Evolutionary conservation across 2,329 filamentous ascomycete genomes (phyloP).

Genomic region (Chalaropsis thielavioides): DNA sequence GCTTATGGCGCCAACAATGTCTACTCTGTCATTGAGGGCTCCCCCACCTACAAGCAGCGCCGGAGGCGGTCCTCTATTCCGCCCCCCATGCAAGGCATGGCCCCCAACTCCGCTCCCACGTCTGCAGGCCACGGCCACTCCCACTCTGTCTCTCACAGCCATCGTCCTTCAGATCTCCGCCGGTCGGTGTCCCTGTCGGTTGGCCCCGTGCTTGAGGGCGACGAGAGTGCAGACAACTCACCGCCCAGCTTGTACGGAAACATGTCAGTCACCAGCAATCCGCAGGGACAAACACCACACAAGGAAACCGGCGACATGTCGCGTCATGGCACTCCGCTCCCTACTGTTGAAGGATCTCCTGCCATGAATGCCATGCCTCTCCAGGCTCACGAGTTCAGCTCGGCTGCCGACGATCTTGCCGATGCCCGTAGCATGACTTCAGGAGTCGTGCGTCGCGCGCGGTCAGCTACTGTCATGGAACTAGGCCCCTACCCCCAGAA

Average conservation of each 20-base stretch:
- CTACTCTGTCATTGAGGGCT: conserved; percentile 93
- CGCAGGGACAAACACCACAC: conserved; percentile 42
- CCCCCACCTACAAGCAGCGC: conserved; percentile 96
- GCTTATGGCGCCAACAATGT: conserved; percentile 62
- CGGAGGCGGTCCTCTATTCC: conserved; percentile 87
- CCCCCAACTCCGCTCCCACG: conserved; percentile 46
- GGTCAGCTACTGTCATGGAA: conserved; percentile 93
- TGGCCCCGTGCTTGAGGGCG: conserved; percentile 63
- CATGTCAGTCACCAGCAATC: conserved; percentile 40
- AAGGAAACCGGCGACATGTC: conserved; percentile 73
- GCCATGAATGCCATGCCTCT: conserved; percentile 55
- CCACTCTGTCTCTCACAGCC: conserved; percentile 35
- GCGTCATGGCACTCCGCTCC: conserved; percentile 77
- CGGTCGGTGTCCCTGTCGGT: conserved; percentile 83
- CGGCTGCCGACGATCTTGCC: conserved; percentile 47
- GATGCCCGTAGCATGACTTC: conserved; percentile 54
- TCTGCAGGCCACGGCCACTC: conserved; percentile 26
- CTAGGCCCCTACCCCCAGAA: conserved; percentile 93
- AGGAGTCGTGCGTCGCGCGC: conserved; percentile 72
- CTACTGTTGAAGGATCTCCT: conserved; percentile 69
- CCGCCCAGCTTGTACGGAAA: conserved; percentile 62
- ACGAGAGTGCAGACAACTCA: conserved; percentile 65
- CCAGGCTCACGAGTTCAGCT: conserved; percentile 54
- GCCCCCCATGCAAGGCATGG: conserved; percentile 53
- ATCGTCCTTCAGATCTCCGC: conserved; percentile 79